A percentile compares a stretch with the other conserved stretches of the same genome.
Evolutionary conservation across 2,329 filamentous ascomycete genomes (phyloP).

Genomic region (Cercospora sp.): DNA sequence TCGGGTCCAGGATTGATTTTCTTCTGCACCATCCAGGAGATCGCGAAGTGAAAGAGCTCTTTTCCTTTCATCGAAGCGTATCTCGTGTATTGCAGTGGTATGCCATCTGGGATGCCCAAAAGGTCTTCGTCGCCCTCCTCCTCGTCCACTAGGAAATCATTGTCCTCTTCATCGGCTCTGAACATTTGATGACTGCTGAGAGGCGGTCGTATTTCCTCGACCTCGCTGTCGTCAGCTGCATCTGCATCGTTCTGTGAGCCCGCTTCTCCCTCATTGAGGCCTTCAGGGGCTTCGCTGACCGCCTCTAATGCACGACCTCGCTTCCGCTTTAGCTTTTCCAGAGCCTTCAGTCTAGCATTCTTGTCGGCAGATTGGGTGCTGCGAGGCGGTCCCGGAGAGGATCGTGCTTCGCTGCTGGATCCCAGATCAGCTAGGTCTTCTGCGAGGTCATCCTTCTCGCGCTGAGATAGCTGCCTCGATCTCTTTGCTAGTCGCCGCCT

Average conservation of each 20-base stretch:
- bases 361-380: slow-evolving; percentile 36
- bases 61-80: slow-evolving; percentile 66
- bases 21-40: slow-evolving; percentile 81
- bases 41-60: slow-evolving; percentile 70
- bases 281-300: slow-evolving; percentile 27
- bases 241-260: slow-evolving; percentile 33
- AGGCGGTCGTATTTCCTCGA: slow-evolving; percentile 50
- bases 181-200: slow-evolving; percentile 46
- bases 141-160: slow-evolving; percentile 55
- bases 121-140: slow-evolving; percentile 59
- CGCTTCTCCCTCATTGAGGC: slow-evolving; percentile 33
- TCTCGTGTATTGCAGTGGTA: slow-evolving; percentile 67
- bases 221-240: slow-evolving; percentile 44
- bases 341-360: slow-evolving; percentile 44
- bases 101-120: slow-evolving; percentile 58
- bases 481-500: slow-evolving; percentile 27
- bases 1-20: slow-evolving; percentile 72
- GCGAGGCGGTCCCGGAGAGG: slow-evolving; percentile 26
- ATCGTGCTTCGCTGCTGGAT: slow-evolving; percentile 37
- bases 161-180: slow-evolving; percentile 57
- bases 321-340: slow-evolving; percentile 47
- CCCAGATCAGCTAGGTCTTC: slow-evolving; percentile 49
- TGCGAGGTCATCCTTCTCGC: slow-evolving; percentile 46
- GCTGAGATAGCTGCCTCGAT: slow-evolving; percentile 30
- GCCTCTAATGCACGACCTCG: slow-evolving; percentile 30